Evolutionary conservation across 139 green algal species (phyloP).

Genomic region (Micractinium sp.): DNA sequence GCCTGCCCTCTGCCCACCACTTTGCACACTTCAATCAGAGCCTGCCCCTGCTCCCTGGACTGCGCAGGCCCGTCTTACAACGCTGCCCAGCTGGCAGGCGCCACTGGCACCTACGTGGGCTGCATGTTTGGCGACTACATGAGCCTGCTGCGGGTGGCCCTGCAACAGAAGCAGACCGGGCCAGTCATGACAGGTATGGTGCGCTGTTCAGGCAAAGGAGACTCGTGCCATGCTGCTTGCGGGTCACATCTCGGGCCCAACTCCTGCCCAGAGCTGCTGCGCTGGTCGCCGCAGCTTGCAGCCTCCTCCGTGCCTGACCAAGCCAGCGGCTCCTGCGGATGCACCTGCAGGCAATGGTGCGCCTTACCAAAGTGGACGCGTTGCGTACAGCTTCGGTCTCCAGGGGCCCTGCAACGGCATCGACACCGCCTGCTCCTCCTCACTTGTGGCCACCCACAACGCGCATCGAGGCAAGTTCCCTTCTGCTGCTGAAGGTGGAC

Average conservation of each 20-base stretch:
- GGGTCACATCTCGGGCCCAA: too few species aligned
- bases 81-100: not conserved
- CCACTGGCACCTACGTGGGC: slow-evolving; percentile 48
- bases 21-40: not conserved
- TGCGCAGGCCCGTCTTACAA: not conserved
- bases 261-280: not conserved
- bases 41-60: not conserved
- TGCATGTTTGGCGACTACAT: slow-evolving; percentile 62
- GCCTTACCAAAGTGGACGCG: slow-evolving; percentile 50
- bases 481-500: slow-evolving; percentile 54
- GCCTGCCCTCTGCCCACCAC: not conserved
- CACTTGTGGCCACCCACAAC: slow-evolving; percentile 72
- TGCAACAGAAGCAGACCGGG: slow-evolving; percentile 30
- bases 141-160: slow-evolving; percentile 13
- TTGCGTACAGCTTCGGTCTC: slow-evolving; percentile 63
- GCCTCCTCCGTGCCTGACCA: not conserved
- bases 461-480: slow-evolving; percentile 42
- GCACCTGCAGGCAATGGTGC: slow-evolving; percentile 47
- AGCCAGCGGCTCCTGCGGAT: not conserved
- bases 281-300: not conserved
- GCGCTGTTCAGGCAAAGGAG: not conserved
- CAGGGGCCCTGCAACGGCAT: slow-evolving; percentile 72
- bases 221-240: not conserved
- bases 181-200: slow-evolving; percentile 32
- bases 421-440: slow-evolving; percentile 87